Evolutionary conservation across 306 rosid species (phyloP).

Genomic region (Fragaria iinumae): DNA sequence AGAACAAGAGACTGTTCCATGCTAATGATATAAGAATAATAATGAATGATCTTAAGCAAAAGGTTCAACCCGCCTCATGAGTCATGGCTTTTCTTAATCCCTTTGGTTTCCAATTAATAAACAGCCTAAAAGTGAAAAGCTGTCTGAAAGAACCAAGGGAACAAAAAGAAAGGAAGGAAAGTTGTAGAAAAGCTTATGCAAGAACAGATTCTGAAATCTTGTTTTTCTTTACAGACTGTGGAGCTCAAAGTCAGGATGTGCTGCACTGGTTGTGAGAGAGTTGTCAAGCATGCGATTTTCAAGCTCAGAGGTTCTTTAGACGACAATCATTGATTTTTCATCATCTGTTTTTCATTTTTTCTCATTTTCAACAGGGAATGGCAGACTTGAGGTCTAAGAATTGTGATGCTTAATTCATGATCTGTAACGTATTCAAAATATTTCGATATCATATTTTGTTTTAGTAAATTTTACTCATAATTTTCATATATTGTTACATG

Average conservation of each 20-base stretch:
- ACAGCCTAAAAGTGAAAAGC: constrained; percentile 17
- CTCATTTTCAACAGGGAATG: not conserved
- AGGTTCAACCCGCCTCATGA: not conserved
- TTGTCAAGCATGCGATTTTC: constrained; percentile 76
- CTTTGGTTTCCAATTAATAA: constrained; percentile 17
- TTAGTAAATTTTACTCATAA: not conserved
- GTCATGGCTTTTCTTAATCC: constrained; percentile 34
- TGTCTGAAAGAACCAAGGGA: constrained; percentile 32
- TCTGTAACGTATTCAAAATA: too few relatives aligned
- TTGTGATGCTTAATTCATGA: not conserved
- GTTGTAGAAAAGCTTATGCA: not conserved
- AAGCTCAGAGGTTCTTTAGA: constrained; percentile 74
- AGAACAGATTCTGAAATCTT: constrained; percentile 16
- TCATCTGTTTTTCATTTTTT: not conserved
- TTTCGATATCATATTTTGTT: not conserved
- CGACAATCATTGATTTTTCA: not conserved
- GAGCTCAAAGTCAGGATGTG: constrained; percentile 97
- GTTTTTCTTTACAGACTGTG: constrained; percentile 77
- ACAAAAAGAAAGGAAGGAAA: constrained; percentile 28
- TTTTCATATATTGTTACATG: not conserved
- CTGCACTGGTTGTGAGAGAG: constrained; percentile 90
- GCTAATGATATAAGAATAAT: not conserved
- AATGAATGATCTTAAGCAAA: constrained; percentile 1
- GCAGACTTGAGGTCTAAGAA: not conserved
- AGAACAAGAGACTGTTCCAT: not conserved